Percentiles rank a stretch among this genome's conserved stretches.
phyloP scores from a whole-genome alignment of 352 stramenopile genomes.

The Globisporangium spinosum region DNA sequence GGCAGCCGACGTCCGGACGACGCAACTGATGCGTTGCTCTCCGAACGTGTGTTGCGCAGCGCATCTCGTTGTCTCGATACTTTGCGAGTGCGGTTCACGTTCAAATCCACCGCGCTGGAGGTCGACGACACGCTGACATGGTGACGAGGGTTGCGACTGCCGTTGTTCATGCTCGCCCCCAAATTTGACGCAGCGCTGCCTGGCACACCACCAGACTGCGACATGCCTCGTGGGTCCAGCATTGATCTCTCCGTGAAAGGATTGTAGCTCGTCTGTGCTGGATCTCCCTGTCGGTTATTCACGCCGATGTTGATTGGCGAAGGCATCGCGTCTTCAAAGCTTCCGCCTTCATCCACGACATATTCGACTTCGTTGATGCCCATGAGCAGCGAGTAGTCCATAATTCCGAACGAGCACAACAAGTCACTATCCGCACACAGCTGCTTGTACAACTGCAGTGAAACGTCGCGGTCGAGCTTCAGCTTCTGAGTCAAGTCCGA shows the following conservation, averaged over 20 bases:
- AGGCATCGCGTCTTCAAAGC: slow-evolving; percentile 30
- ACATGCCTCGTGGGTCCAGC: slow-evolving; percentile 46
- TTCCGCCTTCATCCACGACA: slow-evolving; percentile 65
- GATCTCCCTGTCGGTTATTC: slow-evolving; percentile 13
- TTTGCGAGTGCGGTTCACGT: slow-evolving; percentile 37
- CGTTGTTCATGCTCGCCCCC: not conserved
- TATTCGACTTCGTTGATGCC: slow-evolving; percentile 88
- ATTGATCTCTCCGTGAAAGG: slow-evolving; percentile 66
- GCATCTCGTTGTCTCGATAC: slow-evolving; percentile 47
- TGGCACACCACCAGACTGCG: slow-evolving; percentile 6
- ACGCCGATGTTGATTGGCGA: slow-evolving; percentile 27
- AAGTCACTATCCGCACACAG: slow-evolving; percentile 80
- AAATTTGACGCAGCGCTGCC: not conserved
- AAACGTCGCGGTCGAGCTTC: slow-evolving; percentile 68
- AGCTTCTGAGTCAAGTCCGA: slow-evolving; percentile 88
- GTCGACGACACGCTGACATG: slow-evolving; percentile 69
- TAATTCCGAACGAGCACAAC: slow-evolving; percentile 87
- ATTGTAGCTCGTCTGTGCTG: slow-evolving; percentile 38
- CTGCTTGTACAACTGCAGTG: slow-evolving; percentile 70
- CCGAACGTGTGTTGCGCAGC: slow-evolving; percentile 37
- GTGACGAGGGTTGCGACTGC: slow-evolving; percentile 26
- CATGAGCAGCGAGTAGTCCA: slow-evolving; percentile 92
- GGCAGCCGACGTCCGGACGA: slow-evolving; percentile 69
- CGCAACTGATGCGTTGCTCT: slow-evolving; percentile 60
- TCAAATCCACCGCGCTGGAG: slow-evolving; percentile 18